These are phyloP conservation scores for Cetradonia linearis DNA, from an alignment of 495 filamentous ascomycete genomes.

Conservation along the genomic window DNA sequence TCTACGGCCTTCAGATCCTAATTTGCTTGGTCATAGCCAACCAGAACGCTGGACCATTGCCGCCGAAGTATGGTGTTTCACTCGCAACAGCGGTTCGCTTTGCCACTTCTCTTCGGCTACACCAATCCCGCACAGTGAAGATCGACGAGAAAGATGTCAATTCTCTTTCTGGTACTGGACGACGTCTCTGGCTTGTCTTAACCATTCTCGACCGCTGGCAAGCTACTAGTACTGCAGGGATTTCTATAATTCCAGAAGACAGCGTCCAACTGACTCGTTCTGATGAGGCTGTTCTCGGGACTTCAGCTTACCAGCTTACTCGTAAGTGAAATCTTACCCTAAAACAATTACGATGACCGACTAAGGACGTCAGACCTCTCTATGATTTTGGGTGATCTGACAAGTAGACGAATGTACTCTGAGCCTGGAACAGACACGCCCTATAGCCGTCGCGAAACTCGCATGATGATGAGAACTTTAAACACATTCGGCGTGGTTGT, in stretches of 20 bases:
- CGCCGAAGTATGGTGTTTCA: slow-evolving; percentile 28
- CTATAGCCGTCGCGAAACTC: neutral
- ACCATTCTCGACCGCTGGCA: slow-evolving; percentile 59
- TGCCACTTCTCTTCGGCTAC: slow-evolving; percentile 48
- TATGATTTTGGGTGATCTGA: slow-evolving; percentile 9
- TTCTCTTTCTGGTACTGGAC: neutral
- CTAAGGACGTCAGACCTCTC: slow-evolving; percentile 1
- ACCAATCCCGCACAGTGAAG: slow-evolving; percentile 21
- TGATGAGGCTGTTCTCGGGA: slow-evolving; percentile 15
- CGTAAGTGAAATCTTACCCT: slow-evolving; percentile 39
- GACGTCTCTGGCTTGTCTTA: slow-evolving; percentile 57
- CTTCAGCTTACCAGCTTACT: slow-evolving; percentile 42
- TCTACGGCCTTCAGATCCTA: slow-evolving; percentile 54
- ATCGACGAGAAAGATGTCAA: neutral
- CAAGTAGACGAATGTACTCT: neutral
- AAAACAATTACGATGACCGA: neutral
- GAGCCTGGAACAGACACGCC: neutral
- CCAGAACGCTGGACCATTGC: slow-evolving; percentile 43
- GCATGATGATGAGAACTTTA: neutral
- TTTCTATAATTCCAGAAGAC: slow-evolving; percentile 48
- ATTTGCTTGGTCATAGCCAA: slow-evolving; percentile 51
- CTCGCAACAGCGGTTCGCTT: slow-evolving; percentile 49
- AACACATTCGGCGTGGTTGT: slow-evolving; percentile 1
- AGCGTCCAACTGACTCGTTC: slow-evolving; percentile 43
- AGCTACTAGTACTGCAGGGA: slow-evolving; percentile 45